Percentiles rank a stretch among this genome's conserved stretches.
These are phyloP conservation scores for Phyllosticta citribraziliensis DNA, from an alignment of 2,329 filamentous ascomycete species.

Conservation along the genomic window DNA sequence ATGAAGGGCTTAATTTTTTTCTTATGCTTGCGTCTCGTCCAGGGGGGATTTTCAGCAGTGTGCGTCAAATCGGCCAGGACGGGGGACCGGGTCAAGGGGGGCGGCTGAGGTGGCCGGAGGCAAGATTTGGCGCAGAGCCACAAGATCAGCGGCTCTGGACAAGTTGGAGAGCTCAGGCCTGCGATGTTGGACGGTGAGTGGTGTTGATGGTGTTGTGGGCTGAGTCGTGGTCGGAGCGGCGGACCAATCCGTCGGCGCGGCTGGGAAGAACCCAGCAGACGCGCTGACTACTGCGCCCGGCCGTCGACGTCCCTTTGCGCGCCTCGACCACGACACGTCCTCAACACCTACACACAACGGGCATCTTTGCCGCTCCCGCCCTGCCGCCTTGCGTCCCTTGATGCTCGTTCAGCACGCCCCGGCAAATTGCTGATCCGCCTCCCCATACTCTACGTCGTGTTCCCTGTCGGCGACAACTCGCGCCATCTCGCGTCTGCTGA, in stretches of 20 bases:
- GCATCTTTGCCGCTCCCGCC: not conserved
- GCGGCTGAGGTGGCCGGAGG: not conserved
- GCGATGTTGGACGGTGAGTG: not conserved
- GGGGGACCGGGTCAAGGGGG: not conserved
- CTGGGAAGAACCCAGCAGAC: not conserved
- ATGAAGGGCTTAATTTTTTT: not conserved
- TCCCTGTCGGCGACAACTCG: not conserved
- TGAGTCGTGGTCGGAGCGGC: not conserved
- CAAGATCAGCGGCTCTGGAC: not conserved
- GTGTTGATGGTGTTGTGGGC: not conserved
- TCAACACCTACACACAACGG: not conserved
- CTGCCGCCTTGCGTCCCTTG: not conserved
- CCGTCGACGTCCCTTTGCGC: not conserved
- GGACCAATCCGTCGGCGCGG: not conserved
- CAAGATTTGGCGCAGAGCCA: not conserved
- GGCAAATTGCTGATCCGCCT: conserved; percentile 1
- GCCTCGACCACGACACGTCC: not conserved
- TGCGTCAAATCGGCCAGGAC: not conserved
- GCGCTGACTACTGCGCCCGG: not conserved
- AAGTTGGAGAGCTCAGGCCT: not conserved
- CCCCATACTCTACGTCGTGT: not conserved
- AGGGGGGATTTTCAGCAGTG: not conserved
- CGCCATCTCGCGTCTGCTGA: not conserved
- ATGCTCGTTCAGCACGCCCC: not conserved
- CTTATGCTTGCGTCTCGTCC: not conserved